A percentile compares a stretch with the other conserved stretches of the same genome.
Conservation (phyloP, 345 rosid species). For the Sonneratia alba region DNA sequence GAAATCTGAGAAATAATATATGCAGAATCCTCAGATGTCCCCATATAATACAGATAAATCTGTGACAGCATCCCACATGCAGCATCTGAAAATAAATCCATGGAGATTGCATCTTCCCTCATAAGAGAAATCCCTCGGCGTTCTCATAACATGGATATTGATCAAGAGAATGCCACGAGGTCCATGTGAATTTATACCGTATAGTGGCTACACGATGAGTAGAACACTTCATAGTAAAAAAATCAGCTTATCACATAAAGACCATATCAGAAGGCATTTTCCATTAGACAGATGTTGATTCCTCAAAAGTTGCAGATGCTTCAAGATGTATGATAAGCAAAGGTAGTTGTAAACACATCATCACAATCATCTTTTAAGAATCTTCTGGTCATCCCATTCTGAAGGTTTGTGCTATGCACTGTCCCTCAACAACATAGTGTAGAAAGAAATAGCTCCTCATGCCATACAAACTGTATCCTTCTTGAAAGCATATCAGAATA, state of each 20-base stretch:
- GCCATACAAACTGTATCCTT: slow-evolving; percentile 2
- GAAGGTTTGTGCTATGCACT: background rate
- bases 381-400: background rate
- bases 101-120: background rate
- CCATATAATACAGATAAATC: slow-evolving; percentile 1
- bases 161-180: slow-evolving; percentile 4
- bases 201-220: background rate
- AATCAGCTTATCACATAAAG: slow-evolving; percentile 3
- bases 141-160: background rate
- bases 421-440: background rate
- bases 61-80: background rate
- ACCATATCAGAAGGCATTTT: background rate
- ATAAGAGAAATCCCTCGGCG: slow-evolving; percentile 1
- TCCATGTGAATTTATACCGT: background rate
- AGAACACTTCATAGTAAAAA: background rate
- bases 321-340: background rate
- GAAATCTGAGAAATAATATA: slow-evolving; percentile 3
- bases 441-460: slow-evolving; percentile 1
- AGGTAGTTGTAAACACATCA: background rate
- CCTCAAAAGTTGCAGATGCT: background rate
- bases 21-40: background rate
- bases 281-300: background rate
- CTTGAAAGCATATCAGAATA: slow-evolving; percentile 1
- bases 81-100: background rate
- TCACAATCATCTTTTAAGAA: background rate